Base-by-base conservation (phyloP, 768 basidiomycete species). In the Melanogaster broomeanus region DNA sequence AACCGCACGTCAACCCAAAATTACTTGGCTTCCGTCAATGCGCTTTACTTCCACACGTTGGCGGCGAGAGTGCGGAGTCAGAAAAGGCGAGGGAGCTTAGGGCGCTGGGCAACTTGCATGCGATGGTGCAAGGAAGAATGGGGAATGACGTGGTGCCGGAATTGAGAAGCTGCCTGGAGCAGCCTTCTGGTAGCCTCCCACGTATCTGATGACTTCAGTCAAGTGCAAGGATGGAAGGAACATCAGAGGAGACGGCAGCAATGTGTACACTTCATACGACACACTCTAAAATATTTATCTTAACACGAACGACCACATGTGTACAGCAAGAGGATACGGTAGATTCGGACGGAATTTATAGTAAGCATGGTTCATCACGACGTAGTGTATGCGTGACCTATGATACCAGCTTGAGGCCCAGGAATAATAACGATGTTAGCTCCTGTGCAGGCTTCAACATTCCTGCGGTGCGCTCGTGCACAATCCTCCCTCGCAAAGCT, bases 1-100 rank as follows among this genome's bases (percentile, higher is more conserved):
- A 91, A 62, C 90, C 90, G 3, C 70, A 80, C 48, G 81, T 91
- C 47, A 86, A 90, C 59, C 83, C 87, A 9, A 79, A 83, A 24
- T 72, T 93, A 19, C 72, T 92, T 49, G 79, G 81, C 27, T 87
- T 89, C 66, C 82, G 85, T 19, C 82, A 89, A 57, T 83, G 88
- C 55, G 86, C 88, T 33, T 73, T 95, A 8, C 77, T 95, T 19
- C 93, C 93, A 9, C 93, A 94, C 67, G 84, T 93, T 83, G 93
- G 93, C 11, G 90, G 88, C 1, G 83, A 88, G 69, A 90, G 82
- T 44, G 78, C 80, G 53, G 90, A 92, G 61, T 77, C 85, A 10
- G 84, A 87, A 67, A 77, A 76, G 54, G 80, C 79, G 66, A 90
- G 89, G 87, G 89, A 90, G 72, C 74, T 88, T 27, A 78, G 86